Conservation (phyloP, 805 yeast genomes). For the Tetrapisispora nanseiensis region DNA sequence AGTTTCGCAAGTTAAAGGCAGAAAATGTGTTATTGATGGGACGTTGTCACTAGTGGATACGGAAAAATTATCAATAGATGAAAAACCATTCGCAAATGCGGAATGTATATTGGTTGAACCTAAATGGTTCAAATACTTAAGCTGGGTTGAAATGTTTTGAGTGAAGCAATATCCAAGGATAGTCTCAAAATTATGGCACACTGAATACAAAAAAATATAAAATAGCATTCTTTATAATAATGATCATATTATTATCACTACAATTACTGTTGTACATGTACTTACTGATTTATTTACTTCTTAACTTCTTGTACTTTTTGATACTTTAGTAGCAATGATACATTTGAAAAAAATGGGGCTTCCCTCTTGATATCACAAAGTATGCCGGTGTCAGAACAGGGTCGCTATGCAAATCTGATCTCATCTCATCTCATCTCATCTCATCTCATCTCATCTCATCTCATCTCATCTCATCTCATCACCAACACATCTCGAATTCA, state of each 20-base stretch:
- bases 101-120: conserved; percentile 75
- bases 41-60: conserved; percentile 29
- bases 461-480: conserved; percentile 1
- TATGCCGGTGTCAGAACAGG: too few species aligned
- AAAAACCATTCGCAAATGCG: conserved; percentile 44
- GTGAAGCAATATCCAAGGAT: not conserved
- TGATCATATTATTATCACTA: too few species aligned
- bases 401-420: too few species aligned
- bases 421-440: conserved; percentile 24
- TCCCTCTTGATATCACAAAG: too few species aligned
- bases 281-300: too few species aligned
- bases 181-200: not conserved
- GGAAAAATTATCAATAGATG: conserved; percentile 3
- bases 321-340: too few species aligned
- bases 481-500: not conserved
- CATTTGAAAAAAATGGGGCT: too few species aligned
- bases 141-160: conserved; percentile 36
- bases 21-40: conserved; percentile 77
- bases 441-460: conserved; percentile 12
- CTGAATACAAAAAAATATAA: too few species aligned
- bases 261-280: too few species aligned
- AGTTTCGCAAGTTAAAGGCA: conserved; percentile 57
- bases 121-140: conserved; percentile 69
- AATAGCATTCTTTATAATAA: too few species aligned
- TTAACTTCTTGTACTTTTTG: too few species aligned